These are phyloP conservation scores for Posidonia australis DNA, from an alignment of 106 monocot genomes.

Conservation along the genomic window DNA sequence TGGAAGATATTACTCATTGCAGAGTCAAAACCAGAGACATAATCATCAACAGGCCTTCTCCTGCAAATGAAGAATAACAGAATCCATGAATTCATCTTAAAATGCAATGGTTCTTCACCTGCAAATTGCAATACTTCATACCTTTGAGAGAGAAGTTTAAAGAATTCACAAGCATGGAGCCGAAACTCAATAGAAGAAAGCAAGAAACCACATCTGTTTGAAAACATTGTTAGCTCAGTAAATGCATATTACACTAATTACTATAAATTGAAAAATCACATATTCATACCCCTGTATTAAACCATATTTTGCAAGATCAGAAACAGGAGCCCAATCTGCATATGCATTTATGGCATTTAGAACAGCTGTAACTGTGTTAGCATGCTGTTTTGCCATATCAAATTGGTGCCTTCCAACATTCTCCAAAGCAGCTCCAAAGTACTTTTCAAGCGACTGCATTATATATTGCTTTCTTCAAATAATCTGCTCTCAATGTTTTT, in stretches of 20 bases:
- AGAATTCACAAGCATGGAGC: constrained; percentile 90
- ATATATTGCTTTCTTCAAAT: not conserved
- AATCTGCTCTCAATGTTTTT: not conserved
- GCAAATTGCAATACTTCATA: constrained; percentile 9
- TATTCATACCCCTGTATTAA: constrained; percentile 80
- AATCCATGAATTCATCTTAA: not conserved
- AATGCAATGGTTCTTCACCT: not conserved
- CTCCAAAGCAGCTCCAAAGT: constrained; percentile 70
- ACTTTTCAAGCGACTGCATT: constrained; percentile 79
- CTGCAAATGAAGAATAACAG: constrained; percentile 33
- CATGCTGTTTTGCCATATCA: constrained; percentile 62
- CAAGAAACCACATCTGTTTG: constrained; percentile 75
- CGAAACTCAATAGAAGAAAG: constrained; percentile 82
- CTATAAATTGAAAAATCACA: not conserved
- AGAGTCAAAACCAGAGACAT: constrained; percentile 55
- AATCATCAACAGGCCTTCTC: constrained; percentile 73
- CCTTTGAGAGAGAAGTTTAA: constrained; percentile 87
- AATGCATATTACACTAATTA: not conserved
- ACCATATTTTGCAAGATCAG: constrained; percentile 77
- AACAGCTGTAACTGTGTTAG: constrained; percentile 55
- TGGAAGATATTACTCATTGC: constrained; percentile 65
- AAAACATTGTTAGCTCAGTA: not conserved
- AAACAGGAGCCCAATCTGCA: constrained; percentile 95
- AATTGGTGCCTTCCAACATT: constrained; percentile 53
- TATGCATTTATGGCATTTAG: constrained; percentile 95